These are phyloP conservation scores for Taphrina wiesneri DNA, from an alignment of 1,139 yeast genomes.

Conservation along the genomic window DNA sequence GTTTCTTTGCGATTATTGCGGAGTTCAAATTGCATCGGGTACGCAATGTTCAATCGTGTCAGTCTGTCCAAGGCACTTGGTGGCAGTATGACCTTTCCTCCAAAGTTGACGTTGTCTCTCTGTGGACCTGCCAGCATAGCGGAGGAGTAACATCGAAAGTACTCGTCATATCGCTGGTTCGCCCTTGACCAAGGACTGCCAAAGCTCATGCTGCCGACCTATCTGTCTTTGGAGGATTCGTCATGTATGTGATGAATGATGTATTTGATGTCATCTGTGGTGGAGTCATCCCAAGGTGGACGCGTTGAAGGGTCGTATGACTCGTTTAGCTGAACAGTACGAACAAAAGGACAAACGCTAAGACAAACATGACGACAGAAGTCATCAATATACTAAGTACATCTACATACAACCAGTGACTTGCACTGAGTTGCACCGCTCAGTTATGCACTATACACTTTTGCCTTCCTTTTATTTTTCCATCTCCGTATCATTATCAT, in stretches of 20 bases:
- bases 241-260: neutral
- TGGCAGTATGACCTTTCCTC: constrained; percentile 89
- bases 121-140: constrained; percentile 84
- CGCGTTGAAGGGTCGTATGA: neutral
- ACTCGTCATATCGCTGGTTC: constrained; percentile 63
- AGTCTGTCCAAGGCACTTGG: constrained; percentile 87
- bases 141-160: constrained; percentile 87
- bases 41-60: constrained; percentile 71
- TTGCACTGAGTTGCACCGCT: neutral
- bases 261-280: neutral
- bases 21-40: constrained; percentile 91
- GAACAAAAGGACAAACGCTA: neutral
- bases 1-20: constrained; percentile 52
- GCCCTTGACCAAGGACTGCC: constrained; percentile 31
- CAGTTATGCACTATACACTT: neutral
- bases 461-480: neutral
- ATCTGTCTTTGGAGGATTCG: neutral
- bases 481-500: constrained; percentile 30
- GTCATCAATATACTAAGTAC: neutral
- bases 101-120: constrained; percentile 80
- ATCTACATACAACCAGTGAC: neutral
- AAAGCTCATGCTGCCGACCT: neutral
- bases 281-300: neutral
- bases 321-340: neutral
- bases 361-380: neutral